phyloP scores from a whole-genome alignment of 306 rosid genomes.

The Inga laurina region DNA sequence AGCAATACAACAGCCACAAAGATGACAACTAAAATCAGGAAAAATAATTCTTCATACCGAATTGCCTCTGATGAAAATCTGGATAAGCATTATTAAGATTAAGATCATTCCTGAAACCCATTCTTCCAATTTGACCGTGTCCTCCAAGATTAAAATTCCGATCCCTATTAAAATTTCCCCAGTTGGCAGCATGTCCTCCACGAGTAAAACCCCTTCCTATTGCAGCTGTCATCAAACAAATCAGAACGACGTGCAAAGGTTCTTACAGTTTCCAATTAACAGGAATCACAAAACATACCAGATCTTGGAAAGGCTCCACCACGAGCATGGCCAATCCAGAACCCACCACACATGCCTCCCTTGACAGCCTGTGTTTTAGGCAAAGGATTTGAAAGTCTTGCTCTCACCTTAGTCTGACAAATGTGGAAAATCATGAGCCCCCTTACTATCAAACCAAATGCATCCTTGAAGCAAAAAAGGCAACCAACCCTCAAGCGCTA shows the following conservation, averaged over 20 bases:
- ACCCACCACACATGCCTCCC: constrained; percentile 86
- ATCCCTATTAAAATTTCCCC: constrained; percentile 49
- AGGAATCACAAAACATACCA: constrained; percentile 43
- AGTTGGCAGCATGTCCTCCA: constrained; percentile 44
- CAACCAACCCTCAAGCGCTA: background rate
- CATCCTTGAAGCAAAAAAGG: constrained; percentile 13
- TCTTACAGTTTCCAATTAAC: constrained; percentile 17
- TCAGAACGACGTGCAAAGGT: constrained; percentile 16
- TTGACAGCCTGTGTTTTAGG: constrained; percentile 86
- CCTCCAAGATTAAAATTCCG: constrained; percentile 52
- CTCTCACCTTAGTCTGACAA: constrained; percentile 67
- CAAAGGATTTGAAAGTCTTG: constrained; percentile 89
- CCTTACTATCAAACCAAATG: constrained; percentile 4
- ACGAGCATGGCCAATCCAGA: constrained; percentile 61
- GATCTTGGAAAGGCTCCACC: constrained; percentile 50
- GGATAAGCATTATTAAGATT: constrained; percentile 41
- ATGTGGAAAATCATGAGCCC: constrained; percentile 21
- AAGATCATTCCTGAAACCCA: constrained; percentile 42
- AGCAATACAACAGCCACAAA: constrained; percentile 12
- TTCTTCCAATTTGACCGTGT: constrained; percentile 53
- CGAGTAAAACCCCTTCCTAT: constrained; percentile 64
- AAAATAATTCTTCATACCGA: constrained; percentile 49
- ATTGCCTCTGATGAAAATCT: constrained; percentile 59
- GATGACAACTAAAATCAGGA: constrained; percentile 18
- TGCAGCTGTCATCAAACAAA: constrained; percentile 12